These are phyloP conservation scores for Bipolaris cookei DNA, from an alignment of 2,329 filamentous ascomycete genomes.

Conservation along the genomic window DNA sequence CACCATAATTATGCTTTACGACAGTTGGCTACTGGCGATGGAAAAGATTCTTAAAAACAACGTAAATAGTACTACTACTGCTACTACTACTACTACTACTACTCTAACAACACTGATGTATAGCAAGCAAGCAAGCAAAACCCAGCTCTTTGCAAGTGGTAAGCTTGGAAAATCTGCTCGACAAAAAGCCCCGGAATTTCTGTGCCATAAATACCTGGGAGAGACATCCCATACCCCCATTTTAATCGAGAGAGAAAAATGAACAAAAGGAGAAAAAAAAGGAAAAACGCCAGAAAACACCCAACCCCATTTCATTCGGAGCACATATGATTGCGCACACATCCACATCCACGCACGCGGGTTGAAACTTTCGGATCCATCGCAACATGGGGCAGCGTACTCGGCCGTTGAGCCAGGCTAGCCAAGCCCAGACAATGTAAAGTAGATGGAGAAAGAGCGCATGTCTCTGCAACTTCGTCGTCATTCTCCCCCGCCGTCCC, in stretches of 20 bases:
- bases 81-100: background rate
- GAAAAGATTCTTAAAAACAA: background rate
- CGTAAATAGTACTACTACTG: background rate
- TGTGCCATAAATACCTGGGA: background rate
- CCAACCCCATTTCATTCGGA: background rate
- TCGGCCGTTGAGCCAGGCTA: no score
- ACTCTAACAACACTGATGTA: background rate
- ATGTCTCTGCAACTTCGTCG: no score
- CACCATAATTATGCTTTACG: background rate
- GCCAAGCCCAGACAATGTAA: no score
- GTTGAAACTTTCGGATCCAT: no score
- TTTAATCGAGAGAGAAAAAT: background rate
- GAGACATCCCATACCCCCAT: background rate
- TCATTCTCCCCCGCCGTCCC: no score
- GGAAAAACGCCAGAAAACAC: background rate
- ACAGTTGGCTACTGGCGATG: background rate
- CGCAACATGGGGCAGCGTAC: no score
- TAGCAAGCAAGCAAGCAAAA: no score
- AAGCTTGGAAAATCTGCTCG: background rate
- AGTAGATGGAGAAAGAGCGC: no score
- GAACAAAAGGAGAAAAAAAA: background rate
- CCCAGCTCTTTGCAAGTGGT: no score
- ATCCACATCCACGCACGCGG: background rate
- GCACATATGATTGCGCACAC: no score
- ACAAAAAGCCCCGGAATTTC: background rate